Evolutionary conservation across 148 eudicot genomes (phyloP).

Genomic region (Camellia lanceoleosa): DNA sequence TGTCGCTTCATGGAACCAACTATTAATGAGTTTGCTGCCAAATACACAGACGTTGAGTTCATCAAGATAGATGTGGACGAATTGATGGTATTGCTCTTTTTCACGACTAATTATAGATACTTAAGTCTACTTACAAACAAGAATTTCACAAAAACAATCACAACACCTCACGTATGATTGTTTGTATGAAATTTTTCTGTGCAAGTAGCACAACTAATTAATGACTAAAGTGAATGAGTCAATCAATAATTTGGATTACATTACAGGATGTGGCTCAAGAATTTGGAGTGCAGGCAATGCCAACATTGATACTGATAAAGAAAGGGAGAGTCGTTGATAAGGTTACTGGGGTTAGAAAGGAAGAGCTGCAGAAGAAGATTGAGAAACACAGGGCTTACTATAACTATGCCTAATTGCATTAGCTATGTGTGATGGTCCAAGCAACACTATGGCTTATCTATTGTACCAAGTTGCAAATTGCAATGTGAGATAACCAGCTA

Average conservation of each 20-base stretch:
- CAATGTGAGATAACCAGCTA: too few species aligned
- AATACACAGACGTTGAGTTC: conserved; percentile 62
- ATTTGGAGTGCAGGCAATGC: conserved; percentile 52
- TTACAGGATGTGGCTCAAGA: conserved; percentile 46
- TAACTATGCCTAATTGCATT: neutral
- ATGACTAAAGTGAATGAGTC: too few species aligned
- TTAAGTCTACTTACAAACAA: too few species aligned
- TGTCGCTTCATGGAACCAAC: conserved; percentile 62
- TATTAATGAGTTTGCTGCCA: conserved; percentile 53
- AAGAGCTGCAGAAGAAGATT: conserved; percentile 47
- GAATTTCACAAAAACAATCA: too few species aligned
- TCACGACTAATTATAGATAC: too few species aligned
- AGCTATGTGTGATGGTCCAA: too few species aligned
- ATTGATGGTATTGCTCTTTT: conserved; percentile 42
- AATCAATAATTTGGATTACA: neutral
- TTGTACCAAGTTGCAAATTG: too few species aligned
- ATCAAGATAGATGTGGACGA: conserved; percentile 89
- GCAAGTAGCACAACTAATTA: too few species aligned
- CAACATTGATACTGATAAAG: conserved; percentile 48
- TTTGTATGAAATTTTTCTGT: too few species aligned
- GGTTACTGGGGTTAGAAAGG: conserved; percentile 44
- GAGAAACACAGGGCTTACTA: conserved; percentile 30
- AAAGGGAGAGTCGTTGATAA: conserved; percentile 47
- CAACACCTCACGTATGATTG: too few species aligned
- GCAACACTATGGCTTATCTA: too few species aligned